Evolutionary conservation across 139 green algal species (phyloP), one percentile per base, ranked within the genome.

Genomic region (Chara braunii): DNA sequence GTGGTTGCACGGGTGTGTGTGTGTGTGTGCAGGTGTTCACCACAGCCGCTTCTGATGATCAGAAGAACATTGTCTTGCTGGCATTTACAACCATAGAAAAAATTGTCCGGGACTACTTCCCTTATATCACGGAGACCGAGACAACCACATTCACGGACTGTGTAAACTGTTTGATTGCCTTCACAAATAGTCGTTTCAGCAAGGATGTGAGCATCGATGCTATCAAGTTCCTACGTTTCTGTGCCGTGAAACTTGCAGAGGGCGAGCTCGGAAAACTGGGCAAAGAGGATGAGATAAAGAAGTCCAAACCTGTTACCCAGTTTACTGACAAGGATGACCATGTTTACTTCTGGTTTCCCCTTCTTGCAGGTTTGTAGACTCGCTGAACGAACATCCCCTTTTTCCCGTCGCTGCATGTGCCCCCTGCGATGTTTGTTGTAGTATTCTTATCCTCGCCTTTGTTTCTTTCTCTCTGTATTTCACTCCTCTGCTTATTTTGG

Each of bases 91-190:
- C 92, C 3, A 90, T 99, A 33, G 93, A 99, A 74, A 92, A 90
- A 76, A 95, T 99, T 64, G 90, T 99, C 59, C 79, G 92, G 3
- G 88, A 97, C 75, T 87, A 97, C 83, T 98, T 99, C 77, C 76
- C 80, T 24, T 85, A 90, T 78, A 96, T 99, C 77, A 97, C 93
- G 4, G 92, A 97, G 77, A 96, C 92, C 5, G 91, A 99, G 79
- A 86, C 86, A 28, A 91, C 86, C 7, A 96, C 91, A 7, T 99
- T 99, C 83, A 96, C 90, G 0, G 93, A 98, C 80, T 95, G 86
- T 67, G 94, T 99, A 53, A 99, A 99, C 81, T 99, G 94, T 84
- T 86, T 99, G 28, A 95, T 97, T 52, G 92, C 89, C 29, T 99
- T 96, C 85, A 95, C 92, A 77, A 97, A 97, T 86, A 94, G 91